Base-by-base conservation (phyloP, 257 asterid genomes). In the Solanum paucissectum region DNA sequence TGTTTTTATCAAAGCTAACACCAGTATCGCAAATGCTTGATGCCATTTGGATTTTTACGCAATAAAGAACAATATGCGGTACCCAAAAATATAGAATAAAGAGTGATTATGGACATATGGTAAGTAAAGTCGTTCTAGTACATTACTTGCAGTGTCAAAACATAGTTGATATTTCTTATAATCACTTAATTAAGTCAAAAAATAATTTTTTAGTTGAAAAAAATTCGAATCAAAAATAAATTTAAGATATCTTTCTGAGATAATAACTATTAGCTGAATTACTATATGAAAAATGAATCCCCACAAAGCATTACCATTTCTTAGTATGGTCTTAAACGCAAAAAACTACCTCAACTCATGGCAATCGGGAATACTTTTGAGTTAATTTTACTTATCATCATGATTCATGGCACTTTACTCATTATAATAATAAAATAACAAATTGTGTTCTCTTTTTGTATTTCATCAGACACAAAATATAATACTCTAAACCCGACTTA, bases 201-300 rank as follows among this genome's bases (percentile, higher is more conserved):
- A n/a, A 9, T 2, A 2, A 0, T 5, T 64, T 64, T n/a, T 25
- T 25, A 5, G 7, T n/a, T n/a, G 13, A 0, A 64, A 25, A 25
- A 25, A 2, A 4, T 0, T 5, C 1, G 2, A 64, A 64, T 25
- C 0, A 64, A 25, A 0, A 64, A 25, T 0, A 64, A 29, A 68
- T 62, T 62, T 62, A 23, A 62, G 1, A 62, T 23, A 9, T 60
- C 13, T 9, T 62, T 62, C 1, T 62, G 6, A 62, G 14, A 9
- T 62, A 62, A 4, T 9, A 60, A 60, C 27, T 7, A 60, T 9
- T 55, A 58, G 12, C 2, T 58, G 5, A 58, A 21, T 60, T 21
- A 60, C 3, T 21, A 23, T 60, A 7, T 7, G 29, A 60, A 23
- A 60, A 60, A 23, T 60, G 13, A 60, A 23, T 21, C 29, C 0